Percentiles rank a stretch among this genome's conserved stretches.
Evolutionary conservation across 83 land plant species (phyloP).

Genomic region (Picea engelmannii): DNA sequence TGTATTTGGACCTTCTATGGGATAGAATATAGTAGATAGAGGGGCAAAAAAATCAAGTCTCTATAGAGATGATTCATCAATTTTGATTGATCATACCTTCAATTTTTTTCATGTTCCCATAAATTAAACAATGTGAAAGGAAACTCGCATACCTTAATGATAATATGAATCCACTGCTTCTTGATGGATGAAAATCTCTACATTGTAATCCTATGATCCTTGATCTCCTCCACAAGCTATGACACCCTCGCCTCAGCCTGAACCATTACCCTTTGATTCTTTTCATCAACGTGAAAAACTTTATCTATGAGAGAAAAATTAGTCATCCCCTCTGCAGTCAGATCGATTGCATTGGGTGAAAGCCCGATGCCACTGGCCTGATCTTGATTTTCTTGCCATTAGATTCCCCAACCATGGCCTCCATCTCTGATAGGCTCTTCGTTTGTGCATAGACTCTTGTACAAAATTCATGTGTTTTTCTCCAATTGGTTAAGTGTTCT

Average conservation of each 20-base stretch:
- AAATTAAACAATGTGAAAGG: too few relatives aligned
- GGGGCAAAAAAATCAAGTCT: too few relatives aligned
- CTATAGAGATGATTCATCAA: too few relatives aligned
- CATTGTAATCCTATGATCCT: conserved; percentile 80
- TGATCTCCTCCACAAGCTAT: conserved; percentile 85
- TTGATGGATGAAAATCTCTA: conserved; percentile 96
- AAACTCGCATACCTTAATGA: conserved; percentile 67
- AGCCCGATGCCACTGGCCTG: conserved; percentile 91
- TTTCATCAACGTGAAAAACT: conserved; percentile 80
- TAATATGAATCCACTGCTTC: conserved; percentile 96
- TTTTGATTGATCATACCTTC: too few relatives aligned
- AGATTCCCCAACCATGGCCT: conserved; percentile 56
- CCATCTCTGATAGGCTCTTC: conserved; percentile 70
- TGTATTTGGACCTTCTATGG: too few relatives aligned
- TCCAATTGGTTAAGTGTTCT: conserved; percentile 92
- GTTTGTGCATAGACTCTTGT: conserved; percentile 80
- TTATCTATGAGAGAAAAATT: conserved; percentile 90
- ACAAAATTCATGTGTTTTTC: conserved; percentile 92
- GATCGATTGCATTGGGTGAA: conserved; percentile 94
- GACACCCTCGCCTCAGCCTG: conserved; percentile 92
- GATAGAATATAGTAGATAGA: too few relatives aligned
- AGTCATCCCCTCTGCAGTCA: conserved; percentile 81
- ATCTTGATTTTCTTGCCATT: conserved; percentile 59
- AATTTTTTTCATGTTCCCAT: too few relatives aligned
- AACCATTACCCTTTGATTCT: conserved; percentile 71